A percentile compares a stretch with the other conserved stretches of the same genome.
Evolutionary conservation across 257 asterid species (phyloP).

Genomic region (Salvia miltiorrhiza): DNA sequence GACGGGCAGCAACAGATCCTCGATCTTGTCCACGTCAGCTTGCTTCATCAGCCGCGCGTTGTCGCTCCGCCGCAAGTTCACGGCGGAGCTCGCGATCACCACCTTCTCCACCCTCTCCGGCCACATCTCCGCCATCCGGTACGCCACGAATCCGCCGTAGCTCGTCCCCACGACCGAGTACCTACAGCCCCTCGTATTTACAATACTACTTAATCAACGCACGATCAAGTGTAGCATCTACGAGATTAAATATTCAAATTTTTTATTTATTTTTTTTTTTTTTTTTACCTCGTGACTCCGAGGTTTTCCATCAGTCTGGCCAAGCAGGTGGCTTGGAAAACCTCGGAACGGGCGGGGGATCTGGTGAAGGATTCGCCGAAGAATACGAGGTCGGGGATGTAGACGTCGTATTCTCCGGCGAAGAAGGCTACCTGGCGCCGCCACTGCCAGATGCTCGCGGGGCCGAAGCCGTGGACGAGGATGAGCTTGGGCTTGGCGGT

Average conservation of each 20-base stretch:
- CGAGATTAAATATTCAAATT: neutral
- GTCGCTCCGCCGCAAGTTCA: conserved; percentile 53
- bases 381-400: conserved; percentile 65
- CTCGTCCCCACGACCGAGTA: conserved; percentile 73
- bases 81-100: conserved; percentile 79
- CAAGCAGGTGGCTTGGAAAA: conserved; percentile 66
- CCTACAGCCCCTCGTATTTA: neutral
- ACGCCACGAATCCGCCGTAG: conserved; percentile 87
- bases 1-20: conserved; percentile 56
- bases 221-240: neutral
- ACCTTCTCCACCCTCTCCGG: conserved; percentile 81
- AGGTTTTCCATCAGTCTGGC: conserved; percentile 44
- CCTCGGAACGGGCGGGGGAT: conserved; percentile 54
- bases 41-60: conserved; percentile 40
- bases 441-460: conserved; percentile 79
- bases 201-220: no score
- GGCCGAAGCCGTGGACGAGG: conserved; percentile 78
- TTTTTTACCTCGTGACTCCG: conserved; percentile 33
- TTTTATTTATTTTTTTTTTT: neutral
- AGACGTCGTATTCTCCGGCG: conserved; percentile 46
- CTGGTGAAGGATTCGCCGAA: conserved; percentile 59
- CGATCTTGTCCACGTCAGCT: conserved; percentile 42
- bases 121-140: conserved; percentile 60
- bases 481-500: conserved; percentile 48
- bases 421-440: conserved; percentile 51